Base-by-base conservation (phyloP, 2,329 filamentous ascomycete species). In the Seiridium cupressi region DNA sequence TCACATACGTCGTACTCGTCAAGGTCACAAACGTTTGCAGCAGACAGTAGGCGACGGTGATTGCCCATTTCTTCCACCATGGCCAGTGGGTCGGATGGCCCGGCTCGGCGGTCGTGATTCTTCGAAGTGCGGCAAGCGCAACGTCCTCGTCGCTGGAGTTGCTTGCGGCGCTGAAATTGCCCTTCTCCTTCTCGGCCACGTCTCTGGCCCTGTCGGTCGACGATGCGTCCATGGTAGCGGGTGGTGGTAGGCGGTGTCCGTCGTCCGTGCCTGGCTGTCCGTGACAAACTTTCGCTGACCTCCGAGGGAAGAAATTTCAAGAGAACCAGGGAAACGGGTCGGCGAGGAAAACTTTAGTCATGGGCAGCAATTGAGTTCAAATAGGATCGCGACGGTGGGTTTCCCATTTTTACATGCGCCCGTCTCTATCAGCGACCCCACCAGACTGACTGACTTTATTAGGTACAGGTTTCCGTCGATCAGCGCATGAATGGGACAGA, bases 1-100 rank as follows among this genome's bases (percentile, higher is more conserved):
- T 72, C 54, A 77, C 70, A 62, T 76, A 78, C 9, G 71, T 73
- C 13, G 76, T 77, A 18, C 72, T 73, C 3, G 74, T 72, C 51
- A 77, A 63, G 26, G 74, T 72, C 47, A 78, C 72, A 59, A 77
- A 76, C 34, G 69, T 65, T 62, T 77, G 76, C 18, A 72, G 66
- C 49, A 68, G 56, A 57, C 69, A 72, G 66, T 72, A 72, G 47
- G 68, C 61, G 49, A 44, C 54, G 49, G 67, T 59, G 60, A 71
- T 64, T 44, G 51, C n/a, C 69, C 69, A 72, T 62, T 72, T 72
- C 65, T 72, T 72, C 54, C 58, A 48, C 6, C 60, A 46, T 49
- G 59, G 63, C 69, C 69, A 72, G 61, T 71, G 69, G 34, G 70
- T 70, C 5, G 69, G 69, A 42, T 72, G 69, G 18, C 65, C 64